Conservation (phyloP, 2,329 filamentous ascomycete genomes). For the Aulographum hederae region DNA sequence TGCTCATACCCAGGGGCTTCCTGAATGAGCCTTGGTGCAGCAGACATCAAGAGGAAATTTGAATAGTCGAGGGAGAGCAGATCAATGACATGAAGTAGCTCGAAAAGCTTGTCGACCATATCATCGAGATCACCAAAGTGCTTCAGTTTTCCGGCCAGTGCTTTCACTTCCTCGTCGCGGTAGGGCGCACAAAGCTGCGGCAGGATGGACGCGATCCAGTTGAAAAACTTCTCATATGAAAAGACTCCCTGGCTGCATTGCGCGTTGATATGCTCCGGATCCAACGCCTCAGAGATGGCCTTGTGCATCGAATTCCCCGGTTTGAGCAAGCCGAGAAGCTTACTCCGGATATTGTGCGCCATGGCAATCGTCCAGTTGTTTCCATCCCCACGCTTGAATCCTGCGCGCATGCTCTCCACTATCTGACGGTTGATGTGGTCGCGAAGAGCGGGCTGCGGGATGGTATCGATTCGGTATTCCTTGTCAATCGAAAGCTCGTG, state of each 20-base stretch:
- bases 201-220: slow-evolving; percentile 54
- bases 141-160: slow-evolving; percentile 41
- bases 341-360: slow-evolving; percentile 51
- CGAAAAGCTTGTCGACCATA: slow-evolving; percentile 59
- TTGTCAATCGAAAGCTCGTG: slow-evolving; percentile 68
- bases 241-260: slow-evolving; percentile 57
- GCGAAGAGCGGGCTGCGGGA: slow-evolving; percentile 36
- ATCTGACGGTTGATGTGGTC: slow-evolving; percentile 41
- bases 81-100: slow-evolving; percentile 58
- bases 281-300: slow-evolving; percentile 57
- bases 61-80: slow-evolving; percentile 65
- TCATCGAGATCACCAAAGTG: slow-evolving; percentile 32
- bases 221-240: slow-evolving; percentile 66
- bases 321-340: slow-evolving; percentile 54
- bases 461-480: slow-evolving; percentile 50
- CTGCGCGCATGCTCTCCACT: slow-evolving; percentile 41
- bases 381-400: slow-evolving; percentile 44
- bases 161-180: slow-evolving; percentile 58
- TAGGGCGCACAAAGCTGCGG: slow-evolving; percentile 68
- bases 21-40: slow-evolving; percentile 52
- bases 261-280: slow-evolving; percentile 49
- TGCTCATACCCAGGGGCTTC: slow-evolving; percentile 57
- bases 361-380: slow-evolving; percentile 53
- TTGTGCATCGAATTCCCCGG: slow-evolving; percentile 55
- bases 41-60: slow-evolving; percentile 59